Conservation (phyloP, 202 grass and related monocot species). For the Panicum virgatum region DNA sequence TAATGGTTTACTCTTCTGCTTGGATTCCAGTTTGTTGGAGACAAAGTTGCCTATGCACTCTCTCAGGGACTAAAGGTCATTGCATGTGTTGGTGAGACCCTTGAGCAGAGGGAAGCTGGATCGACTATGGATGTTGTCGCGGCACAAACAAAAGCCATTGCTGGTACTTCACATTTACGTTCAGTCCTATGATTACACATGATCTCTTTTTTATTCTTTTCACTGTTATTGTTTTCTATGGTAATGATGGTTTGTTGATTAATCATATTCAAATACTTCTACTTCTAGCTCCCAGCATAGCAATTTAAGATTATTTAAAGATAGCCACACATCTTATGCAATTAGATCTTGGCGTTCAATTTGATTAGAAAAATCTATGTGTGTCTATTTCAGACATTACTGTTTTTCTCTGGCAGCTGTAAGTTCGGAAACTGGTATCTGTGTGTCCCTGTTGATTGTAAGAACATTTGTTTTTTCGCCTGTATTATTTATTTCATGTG, state of each 20-base stretch:
- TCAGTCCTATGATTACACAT: background rate
- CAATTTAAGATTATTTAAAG: too few relatives aligned
- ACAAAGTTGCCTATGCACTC: constrained; percentile 92
- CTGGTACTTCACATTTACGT: constrained; percentile 54
- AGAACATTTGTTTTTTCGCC: background rate
- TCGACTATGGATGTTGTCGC: constrained; percentile 84
- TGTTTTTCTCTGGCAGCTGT: background rate
- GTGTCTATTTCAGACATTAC: too few relatives aligned
- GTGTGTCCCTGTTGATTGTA: background rate
- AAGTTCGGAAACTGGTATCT: background rate
- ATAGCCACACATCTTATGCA: background rate
- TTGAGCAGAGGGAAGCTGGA: constrained; percentile 84
- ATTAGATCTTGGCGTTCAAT: too few relatives aligned
- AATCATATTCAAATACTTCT: background rate
- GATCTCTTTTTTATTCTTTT: constrained; percentile 2
- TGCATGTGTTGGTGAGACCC: constrained; percentile 96
- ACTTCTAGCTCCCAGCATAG: background rate
- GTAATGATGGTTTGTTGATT: background rate
- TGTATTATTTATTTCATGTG: background rate
- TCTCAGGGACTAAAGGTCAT: constrained; percentile 95
- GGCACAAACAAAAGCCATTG: constrained; percentile 93
- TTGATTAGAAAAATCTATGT: too few relatives aligned
- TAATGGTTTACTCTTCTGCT: constrained; percentile 16
- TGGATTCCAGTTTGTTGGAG: constrained; percentile 80
- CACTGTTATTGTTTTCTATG: background rate